These are phyloP conservation scores for Collybia nuda DNA, from an alignment of 768 basidiomycete species.

Conservation along the genomic window DNA sequence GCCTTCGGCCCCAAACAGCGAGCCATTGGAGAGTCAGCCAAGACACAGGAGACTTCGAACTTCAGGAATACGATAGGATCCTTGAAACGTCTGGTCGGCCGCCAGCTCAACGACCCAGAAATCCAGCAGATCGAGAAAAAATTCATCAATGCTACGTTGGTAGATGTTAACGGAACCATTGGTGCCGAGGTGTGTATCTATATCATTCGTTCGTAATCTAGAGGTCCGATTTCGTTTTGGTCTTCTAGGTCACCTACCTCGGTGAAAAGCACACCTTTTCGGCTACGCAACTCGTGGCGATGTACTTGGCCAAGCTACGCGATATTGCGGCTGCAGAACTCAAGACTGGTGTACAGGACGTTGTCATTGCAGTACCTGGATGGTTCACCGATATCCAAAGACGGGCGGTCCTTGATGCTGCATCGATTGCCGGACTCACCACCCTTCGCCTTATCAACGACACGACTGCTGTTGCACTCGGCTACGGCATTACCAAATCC, in stretches of 20 bases:
- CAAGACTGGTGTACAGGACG: slow-evolving; percentile 82
- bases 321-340: slow-evolving; percentile 87
- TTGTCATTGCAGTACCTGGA: slow-evolving; percentile 94
- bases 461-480: slow-evolving; percentile 92
- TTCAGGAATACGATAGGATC: slow-evolving; percentile 96
- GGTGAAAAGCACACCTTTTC: slow-evolving; percentile 81
- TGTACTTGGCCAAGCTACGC: slow-evolving; percentile 88
- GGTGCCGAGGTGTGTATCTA: slow-evolving; percentile 74
- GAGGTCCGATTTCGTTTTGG: slow-evolving; percentile 11
- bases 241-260: slow-evolving; percentile 77
- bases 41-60: slow-evolving; percentile 97
- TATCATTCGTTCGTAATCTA: not conserved
- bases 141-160: slow-evolving; percentile 83
- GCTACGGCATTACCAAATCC: slow-evolving; percentile 98
- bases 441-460: slow-evolving; percentile 96
- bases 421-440: slow-evolving; percentile 86
- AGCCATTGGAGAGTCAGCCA: slow-evolving; percentile 90
- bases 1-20: slow-evolving; percentile 93
- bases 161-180: slow-evolving; percentile 81
- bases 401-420: slow-evolving; percentile 87
- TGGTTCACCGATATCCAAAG: slow-evolving; percentile 97
- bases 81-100: slow-evolving; percentile 87
- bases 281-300: slow-evolving; percentile 87
- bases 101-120: slow-evolving; percentile 78
- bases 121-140: slow-evolving; percentile 84